Evolutionary conservation across 306 rosid species (phyloP).

Genomic region (Medicago lupulina): DNA sequence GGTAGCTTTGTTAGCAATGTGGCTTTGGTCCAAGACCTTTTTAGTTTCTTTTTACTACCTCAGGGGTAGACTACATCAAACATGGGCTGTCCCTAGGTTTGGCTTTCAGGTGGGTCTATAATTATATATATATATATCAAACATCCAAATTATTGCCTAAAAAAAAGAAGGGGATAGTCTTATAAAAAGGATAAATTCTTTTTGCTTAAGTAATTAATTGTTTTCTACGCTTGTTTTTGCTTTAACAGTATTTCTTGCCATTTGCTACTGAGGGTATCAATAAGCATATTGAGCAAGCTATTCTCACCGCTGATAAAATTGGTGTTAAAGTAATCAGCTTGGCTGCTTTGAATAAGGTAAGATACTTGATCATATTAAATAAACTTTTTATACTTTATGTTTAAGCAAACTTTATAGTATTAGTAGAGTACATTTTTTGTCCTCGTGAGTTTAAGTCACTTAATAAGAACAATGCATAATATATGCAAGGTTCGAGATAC

Average conservation of each 20-base stretch:
- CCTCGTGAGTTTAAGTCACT: too few relatives aligned
- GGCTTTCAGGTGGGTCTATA: conserved; percentile 58
- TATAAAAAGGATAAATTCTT: too few relatives aligned
- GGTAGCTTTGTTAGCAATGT: conserved; percentile 56
- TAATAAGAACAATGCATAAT: too few relatives aligned
- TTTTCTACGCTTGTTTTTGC: background rate
- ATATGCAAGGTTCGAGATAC: too few relatives aligned
- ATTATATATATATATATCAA: too few relatives aligned
- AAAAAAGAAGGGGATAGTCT: too few relatives aligned
- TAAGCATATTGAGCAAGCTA: conserved; percentile 79
- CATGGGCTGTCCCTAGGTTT: conserved; percentile 85
- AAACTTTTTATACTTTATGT: too few relatives aligned
- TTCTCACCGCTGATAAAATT: conserved; percentile 76
- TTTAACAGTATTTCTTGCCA: conserved; percentile 80
- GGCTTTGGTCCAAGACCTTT: conserved; percentile 74
- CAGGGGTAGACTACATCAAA: conserved; percentile 70
- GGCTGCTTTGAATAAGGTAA: conserved; percentile 90
- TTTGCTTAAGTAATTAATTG: background rate
- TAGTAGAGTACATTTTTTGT: too few relatives aligned
- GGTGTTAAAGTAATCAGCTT: conserved; percentile 91
- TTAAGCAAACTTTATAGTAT: too few relatives aligned
- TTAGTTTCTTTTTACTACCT: conserved; percentile 62
- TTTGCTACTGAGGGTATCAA: conserved; percentile 81
- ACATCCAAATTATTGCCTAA: too few relatives aligned
- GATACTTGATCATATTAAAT: conserved; percentile 4